Base-by-base conservation (phyloP, 176 grass and related monocot genomes). In the Phoenix dactylifera region DNA sequence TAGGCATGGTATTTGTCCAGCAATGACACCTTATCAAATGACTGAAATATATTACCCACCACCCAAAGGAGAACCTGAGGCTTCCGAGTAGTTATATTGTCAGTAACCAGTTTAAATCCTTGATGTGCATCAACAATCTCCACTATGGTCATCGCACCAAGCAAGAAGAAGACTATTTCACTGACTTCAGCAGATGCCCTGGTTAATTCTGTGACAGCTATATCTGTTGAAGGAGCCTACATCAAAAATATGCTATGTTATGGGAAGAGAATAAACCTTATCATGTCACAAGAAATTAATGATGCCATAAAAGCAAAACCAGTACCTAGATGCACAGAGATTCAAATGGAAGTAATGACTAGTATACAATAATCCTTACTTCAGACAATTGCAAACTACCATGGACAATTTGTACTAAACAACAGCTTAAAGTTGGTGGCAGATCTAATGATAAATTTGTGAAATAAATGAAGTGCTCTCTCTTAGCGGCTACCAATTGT, bases 121-220 rank as follows among this genome's bases (percentile, higher is more conserved):
- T 90, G 86, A 77, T 97, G 92, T 58, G 92, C 87, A 91, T 91
- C 92, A 71, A 97, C 84, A 87, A 97, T 91, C 69, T 97, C 92
- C 65, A 97, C 92, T 75, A 91, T 85, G 22, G 92, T 91, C 92
- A 97, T 97, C 76, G 92, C 87, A 80, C 87, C 92, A 75, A 97
- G 81, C 77, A 97, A 85, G 81, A 97, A 97, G 72, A 90, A 97
- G 1, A 97, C 92, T 66, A 97, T 91, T 80, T 97, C 83, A 87
- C 92, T 97, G 63, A 91, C 92, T 91, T 90, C 92, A 67, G 55
- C 62, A 51, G 81, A 87, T 78, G 75, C 59, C 4, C 70, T 81
- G 10, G 75, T 87, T 69, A 97, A 63, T 59, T 97, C 92, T 77
- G 85, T 69, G 72, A 88, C 58, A 75, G 92, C 87, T 78, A 97